Base-by-base conservation (phyloP, 73 alveolate species). In the Paramecium primaurelia region DNA sequence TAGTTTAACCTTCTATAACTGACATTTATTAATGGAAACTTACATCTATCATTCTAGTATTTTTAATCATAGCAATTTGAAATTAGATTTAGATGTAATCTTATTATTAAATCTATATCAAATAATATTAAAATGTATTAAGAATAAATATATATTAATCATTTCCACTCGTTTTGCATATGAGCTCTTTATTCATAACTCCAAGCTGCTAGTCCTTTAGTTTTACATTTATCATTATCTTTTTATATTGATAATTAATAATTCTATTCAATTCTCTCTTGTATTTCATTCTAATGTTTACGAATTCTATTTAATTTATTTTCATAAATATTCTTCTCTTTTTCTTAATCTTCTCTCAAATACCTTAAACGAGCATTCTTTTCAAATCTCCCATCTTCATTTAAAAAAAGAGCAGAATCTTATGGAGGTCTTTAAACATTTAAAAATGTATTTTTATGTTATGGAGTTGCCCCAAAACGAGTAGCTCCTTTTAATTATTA, bases 141-240 rank as follows among this genome's bases (percentile, higher is more conserved):
- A 54, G 36, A 54, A 54, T 54, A n/a, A 3, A 54, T 54, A 54
- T 54, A 54, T 54, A 54, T 14, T 4, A n/a, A 34, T 89, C 94
- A 89, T 54, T 89, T 89, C 75, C 88, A 89, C 42, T 89, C 88
- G 32, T 89, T 89, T 71, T 89, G 47, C 38, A 89, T 32, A 30
- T 89, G 94, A 1, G 94, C 94, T 51, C 92, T 89, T 84, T 89
- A 89, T 32, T 89, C 94, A 71, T 89, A 89, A 42, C 92, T 89
- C 94, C 94, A 89, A 8, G 86, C 75, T 9, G 90, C 90, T 51
- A 89, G 51, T 11, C 92, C 92, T 32, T 89, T 89, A 3, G 86
- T 58, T 59, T 71, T 89, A 34, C 84, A 45, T 51, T 89, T 89
- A 42, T 89, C 75, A 45, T 36, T 88, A 45, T 89, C 94, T 38